phyloP scores from a whole-genome alignment of 2,329 filamentous ascomycete genomes.

The Calcarisporium arbuscula region DNA sequence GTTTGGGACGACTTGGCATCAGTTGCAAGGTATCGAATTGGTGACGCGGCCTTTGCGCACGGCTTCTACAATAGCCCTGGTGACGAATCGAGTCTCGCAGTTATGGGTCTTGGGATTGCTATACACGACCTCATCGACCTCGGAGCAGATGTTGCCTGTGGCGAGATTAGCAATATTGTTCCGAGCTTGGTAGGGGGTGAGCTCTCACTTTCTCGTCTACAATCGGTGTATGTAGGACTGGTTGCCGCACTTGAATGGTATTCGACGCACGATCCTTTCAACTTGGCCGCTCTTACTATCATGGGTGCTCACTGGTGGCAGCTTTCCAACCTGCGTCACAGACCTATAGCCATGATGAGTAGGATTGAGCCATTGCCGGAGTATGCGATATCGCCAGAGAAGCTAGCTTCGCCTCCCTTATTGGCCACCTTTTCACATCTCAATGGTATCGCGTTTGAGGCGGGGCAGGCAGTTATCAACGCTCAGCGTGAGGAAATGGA shows the following conservation, averaged over 20 bases:
- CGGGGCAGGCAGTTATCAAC: no score
- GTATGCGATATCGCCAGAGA: not conserved
- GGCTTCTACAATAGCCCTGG: slow-evolving; percentile 7
- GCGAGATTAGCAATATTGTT: slow-evolving; percentile 10
- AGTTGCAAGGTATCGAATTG: slow-evolving; percentile 6
- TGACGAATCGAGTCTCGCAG: slow-evolving; percentile 2
- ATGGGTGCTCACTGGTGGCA: slow-evolving; percentile 11
- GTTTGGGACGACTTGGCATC: slow-evolving; percentile 8
- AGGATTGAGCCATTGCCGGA: slow-evolving; percentile 4
- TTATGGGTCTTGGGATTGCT: slow-evolving; percentile 5
- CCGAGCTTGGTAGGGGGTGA: slow-evolving; percentile 6
- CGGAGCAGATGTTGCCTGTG: slow-evolving; percentile 8
- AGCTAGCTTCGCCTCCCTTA: no score
- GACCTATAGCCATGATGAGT: slow-evolving; percentile 6
- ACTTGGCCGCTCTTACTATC: slow-evolving; percentile 6
- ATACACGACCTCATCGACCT: slow-evolving; percentile 8
- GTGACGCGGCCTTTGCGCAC: slow-evolving; percentile 9
- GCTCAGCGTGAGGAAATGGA: no score
- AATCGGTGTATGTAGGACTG: slow-evolving; percentile 3
- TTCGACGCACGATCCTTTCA: slow-evolving; percentile 6
- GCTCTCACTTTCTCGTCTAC: not conserved
- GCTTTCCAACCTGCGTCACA: slow-evolving; percentile 7
- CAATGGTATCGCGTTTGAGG: no score
- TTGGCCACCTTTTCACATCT: no score
- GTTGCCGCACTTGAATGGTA: slow-evolving; percentile 6